These are phyloP conservation scores for Collybiopsis luxurians DNA, from an alignment of 768 basidiomycete genomes.

Conservation along the genomic window DNA sequence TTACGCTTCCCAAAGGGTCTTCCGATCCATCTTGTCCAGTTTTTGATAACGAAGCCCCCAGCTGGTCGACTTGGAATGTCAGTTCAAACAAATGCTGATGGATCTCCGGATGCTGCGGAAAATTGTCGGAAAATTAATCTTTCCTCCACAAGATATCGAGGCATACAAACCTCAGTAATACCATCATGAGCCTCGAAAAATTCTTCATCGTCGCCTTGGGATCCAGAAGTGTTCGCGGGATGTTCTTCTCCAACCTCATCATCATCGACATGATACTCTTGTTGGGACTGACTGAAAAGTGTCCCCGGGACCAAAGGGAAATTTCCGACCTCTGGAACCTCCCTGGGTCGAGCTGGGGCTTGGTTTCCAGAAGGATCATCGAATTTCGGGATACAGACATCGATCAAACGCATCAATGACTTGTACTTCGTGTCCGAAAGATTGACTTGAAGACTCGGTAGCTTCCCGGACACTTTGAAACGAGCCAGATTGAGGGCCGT, in stretches of 20 bases:
- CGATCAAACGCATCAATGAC: constrained; percentile 87
- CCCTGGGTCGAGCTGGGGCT: constrained; percentile 9
- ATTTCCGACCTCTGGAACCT: constrained; percentile 21
- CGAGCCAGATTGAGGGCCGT: constrained; percentile 76
- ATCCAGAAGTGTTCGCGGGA: constrained; percentile 17
- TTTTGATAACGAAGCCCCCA: constrained; percentile 79
- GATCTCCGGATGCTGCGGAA: constrained; percentile 34
- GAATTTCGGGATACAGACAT: constrained; percentile 86
- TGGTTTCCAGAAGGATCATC: constrained; percentile 29
- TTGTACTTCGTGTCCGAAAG: constrained; percentile 90
- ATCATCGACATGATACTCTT: constrained; percentile 72
- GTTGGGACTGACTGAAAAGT: constrained; percentile 49
- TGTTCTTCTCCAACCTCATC: constrained; percentile 41
- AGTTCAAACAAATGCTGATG: constrained; percentile 75
- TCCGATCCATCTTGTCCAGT: constrained; percentile 62
- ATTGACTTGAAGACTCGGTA: constrained; percentile 88
- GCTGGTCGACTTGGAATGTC: constrained; percentile 80
- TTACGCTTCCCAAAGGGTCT: constrained; percentile 72
- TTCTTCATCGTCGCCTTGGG: constrained; percentile 44
- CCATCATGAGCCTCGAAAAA: constrained; percentile 77
- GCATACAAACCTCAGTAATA: constrained; percentile 49
- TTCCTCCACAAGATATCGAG: not conserved
- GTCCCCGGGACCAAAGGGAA: constrained; percentile 51
- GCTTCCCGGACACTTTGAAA: constrained; percentile 86
- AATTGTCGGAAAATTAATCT: not conserved